Conservation (phyloP, 2,329 filamentous ascomycete genomes). For the Rosellinia necatrix region DNA sequence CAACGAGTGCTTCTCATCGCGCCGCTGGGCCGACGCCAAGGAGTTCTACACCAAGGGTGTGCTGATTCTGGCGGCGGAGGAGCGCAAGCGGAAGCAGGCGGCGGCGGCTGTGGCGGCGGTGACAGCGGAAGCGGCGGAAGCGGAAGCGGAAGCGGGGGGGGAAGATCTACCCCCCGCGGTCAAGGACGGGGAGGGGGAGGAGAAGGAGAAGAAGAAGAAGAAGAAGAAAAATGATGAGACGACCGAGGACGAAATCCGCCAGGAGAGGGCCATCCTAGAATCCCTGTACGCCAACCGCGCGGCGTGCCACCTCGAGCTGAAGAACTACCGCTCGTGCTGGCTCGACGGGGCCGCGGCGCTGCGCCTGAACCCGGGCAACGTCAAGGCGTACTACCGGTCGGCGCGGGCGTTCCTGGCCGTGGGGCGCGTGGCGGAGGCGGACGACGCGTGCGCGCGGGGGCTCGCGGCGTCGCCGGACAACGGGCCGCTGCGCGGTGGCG, state of each 20-base stretch:
- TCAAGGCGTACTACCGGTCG: conserved; percentile 92
- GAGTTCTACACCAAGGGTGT: conserved; percentile 94
- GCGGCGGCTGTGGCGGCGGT: conserved; percentile 74
- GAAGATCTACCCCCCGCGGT: too few species aligned
- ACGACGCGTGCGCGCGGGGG: conserved; percentile 76
- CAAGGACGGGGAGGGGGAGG: conserved; percentile 50
- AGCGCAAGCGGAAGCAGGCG: conserved; percentile 53
- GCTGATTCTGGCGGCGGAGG: conserved; percentile 68
- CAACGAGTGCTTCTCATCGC: conserved; percentile 81
- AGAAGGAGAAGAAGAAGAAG: conserved; percentile 44
- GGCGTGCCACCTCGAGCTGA: conserved; percentile 83
- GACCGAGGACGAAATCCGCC: conserved; percentile 54
- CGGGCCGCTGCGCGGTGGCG: conserved; percentile 65
- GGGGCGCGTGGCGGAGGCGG: conserved; percentile 77
- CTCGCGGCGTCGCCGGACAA: conserved; percentile 75
- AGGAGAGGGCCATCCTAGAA: conserved; percentile 69
- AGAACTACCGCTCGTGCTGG: conserved; percentile 86
- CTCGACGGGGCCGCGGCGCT: conserved; percentile 82
- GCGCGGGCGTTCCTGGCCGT: conserved; percentile 77
- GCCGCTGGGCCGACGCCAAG: conserved; percentile 79
- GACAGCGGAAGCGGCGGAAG: conserved; percentile 65
- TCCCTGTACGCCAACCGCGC: conserved; percentile 84
- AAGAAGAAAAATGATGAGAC: conserved; percentile 46
- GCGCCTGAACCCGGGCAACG: conserved; percentile 75
- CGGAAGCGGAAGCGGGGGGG: conserved; percentile 49